Evolutionary conservation across 768 basidiomycete species (phyloP), one percentile per base, ranked within the genome.

Genomic region (Mycena haematopus): DNA sequence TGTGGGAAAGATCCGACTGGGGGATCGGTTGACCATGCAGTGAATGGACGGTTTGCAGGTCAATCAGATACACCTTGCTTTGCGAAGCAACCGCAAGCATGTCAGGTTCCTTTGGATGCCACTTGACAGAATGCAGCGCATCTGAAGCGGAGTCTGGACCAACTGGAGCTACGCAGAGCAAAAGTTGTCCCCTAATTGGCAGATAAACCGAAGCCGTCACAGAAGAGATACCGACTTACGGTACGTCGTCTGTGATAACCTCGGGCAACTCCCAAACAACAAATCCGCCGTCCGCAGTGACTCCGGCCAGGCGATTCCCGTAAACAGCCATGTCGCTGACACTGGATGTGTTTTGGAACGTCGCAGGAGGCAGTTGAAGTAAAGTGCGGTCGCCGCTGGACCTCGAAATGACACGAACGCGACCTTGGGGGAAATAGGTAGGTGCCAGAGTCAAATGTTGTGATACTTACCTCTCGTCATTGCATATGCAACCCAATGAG

Each of bases 401-500:
- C 55, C 93, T 85, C 22, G 92, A 94, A 62, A 94, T 95, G 54
- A 95, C 90, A 46, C 93, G 90, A 53, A 95, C 90, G 62, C 93
- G 92, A 62, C 90, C 89, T 87, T 63, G 14, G 42, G n/a, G 33
- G 33, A 31, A 29, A 33, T 66, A 3, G 63, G 51, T 59, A 53
- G 35, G 54, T 33, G 62, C 15, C 11, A 27, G 57, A 52, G 33
- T 25, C 31, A 51, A 31, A 33, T 46, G 52, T 21, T 21, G 24
- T 27, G 40, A 52, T 42, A 15, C 71, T 11, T 63, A 86, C 90
- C 91, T 78, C 89, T 86, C 6, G 90, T 93, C 93, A 95, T 95
- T 25, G 92, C 93, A 70, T 95, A 94, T 17, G 93, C 93, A 61
- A 95, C 93, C 91, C 93, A 95, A 71, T 92, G 90, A 6, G 93